Conservation (phyloP, 768 basidiomycete genomes). For the Dendrothele bispora region DNA sequence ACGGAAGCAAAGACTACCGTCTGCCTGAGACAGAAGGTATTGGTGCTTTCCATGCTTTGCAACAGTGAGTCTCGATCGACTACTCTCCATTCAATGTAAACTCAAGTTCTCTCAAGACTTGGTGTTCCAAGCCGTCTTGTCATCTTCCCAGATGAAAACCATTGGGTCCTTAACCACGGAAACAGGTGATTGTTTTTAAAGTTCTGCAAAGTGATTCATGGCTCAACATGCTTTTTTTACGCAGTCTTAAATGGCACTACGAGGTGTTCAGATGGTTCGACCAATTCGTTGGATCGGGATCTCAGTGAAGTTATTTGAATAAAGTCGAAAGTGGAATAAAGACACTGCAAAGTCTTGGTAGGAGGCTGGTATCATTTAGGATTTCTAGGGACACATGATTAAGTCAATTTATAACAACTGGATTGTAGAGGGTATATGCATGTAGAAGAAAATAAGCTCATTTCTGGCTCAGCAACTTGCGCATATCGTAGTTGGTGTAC, state of each 20-base stretch:
- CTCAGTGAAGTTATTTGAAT: too few species aligned
- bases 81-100: background rate
- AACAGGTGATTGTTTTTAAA: conserved; percentile 54
- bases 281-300: conserved; percentile 61
- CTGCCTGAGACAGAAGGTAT: conserved; percentile 85
- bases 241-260: conserved; percentile 89
- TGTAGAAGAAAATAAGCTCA: too few species aligned
- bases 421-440: too few species aligned
- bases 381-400: too few species aligned
- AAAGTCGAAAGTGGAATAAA: too few species aligned
- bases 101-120: conserved; percentile 38
- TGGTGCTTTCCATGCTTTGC: conserved; percentile 80
- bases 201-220: background rate
- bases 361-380: too few species aligned
- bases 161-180: conserved; percentile 84
- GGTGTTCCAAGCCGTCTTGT: conserved; percentile 75
- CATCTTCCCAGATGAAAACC: conserved; percentile 89
- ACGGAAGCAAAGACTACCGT: conserved; percentile 87
- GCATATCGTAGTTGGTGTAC: too few species aligned
- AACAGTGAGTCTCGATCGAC: conserved; percentile 60
- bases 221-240: conserved; percentile 2
- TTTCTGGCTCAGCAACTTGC: too few species aligned
- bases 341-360: too few species aligned
- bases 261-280: conserved; percentile 94
- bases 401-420: too few species aligned